Base-by-base conservation (phyloP, 495 filamentous ascomycete genomes). In the Xylaria flabelliformis region DNA sequence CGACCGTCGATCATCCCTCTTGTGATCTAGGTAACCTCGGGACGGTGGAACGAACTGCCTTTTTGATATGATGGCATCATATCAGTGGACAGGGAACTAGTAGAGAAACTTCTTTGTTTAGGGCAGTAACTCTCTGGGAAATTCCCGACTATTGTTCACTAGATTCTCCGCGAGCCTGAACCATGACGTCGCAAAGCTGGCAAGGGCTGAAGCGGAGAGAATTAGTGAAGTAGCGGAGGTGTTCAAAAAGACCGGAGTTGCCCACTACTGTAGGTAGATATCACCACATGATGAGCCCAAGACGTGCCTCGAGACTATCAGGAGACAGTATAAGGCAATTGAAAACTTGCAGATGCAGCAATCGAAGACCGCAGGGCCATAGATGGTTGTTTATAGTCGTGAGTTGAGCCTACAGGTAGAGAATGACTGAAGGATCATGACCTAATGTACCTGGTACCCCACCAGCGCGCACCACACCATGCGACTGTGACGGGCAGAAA, bases 401-500 rank as follows among this genome's bases (percentile, higher is more conserved):
- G 13, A 7, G 42, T 48, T 66, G n/a, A 24, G 19, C 63, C 10
- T 53, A 53, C 50, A 55, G 13, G 24, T 19, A 21, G 5, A 50
- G 17, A 24, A 66, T 19, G 32, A 15, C 5, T n/a, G 62, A 46
- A 39, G 32, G 63, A 48, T n/a, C 58, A 61, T 61, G 26, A 61
- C 65, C 36, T 56, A 19, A 42, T 55, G 48, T 67, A 56, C 34
- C 65, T 50, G 46, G 48, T 29, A 50, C 68, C 68, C 68, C 68
- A 29, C 68, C n/a, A 59, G 56, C 46, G 56, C 46, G 41, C 53
- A 63, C 68, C 21, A 44, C 56, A n/a, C 53, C 58, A 70, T 70
- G 68, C 68, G 59, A 70, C 68, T 61, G 69, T 71, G 69, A 64
- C 69, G 44, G 69, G 29, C 68, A 70, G 34, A 64, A 50, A 55